phyloP scores from a whole-genome alignment of 441 rosid genomes.

The Corymbia citriodora region DNA sequence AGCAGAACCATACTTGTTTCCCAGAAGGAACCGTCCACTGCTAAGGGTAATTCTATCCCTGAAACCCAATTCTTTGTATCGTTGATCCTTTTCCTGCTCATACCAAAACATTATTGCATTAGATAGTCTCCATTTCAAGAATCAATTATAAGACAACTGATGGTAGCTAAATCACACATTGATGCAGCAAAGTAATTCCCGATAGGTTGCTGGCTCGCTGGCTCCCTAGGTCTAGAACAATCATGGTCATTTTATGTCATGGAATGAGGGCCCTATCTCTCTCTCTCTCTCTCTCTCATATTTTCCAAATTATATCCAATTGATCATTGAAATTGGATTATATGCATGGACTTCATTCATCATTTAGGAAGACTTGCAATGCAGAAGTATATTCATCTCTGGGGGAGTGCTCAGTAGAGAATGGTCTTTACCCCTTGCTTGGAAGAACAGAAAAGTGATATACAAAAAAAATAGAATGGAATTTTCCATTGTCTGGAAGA shows the following conservation, averaged over 20 bases:
- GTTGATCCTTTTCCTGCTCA: constrained; percentile 81
- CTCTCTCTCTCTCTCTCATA: background rate
- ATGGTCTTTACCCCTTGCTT: background rate
- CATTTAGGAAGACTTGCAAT: background rate
- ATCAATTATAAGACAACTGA: background rate
- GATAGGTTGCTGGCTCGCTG: background rate
- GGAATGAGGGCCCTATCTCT: background rate
- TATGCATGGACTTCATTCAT: background rate
- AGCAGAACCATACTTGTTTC: constrained; percentile 62
- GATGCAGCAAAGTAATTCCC: background rate
- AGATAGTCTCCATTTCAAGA: background rate
- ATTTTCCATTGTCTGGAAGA: background rate
- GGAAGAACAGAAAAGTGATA: background rate
- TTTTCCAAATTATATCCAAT: background rate
- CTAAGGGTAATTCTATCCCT: constrained; percentile 94
- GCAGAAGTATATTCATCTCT: background rate
- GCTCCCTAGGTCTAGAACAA: background rate
- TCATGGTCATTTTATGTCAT: background rate
- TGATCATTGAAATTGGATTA: background rate
- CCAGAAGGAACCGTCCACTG: constrained; percentile 91
- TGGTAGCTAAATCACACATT: background rate
- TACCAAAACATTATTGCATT: constrained; percentile 1
- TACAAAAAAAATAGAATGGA: background rate
- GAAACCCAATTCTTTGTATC: constrained; percentile 94
- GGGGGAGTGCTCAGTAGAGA: background rate